Percentiles rank a stretch among this genome's conserved stretches.
phyloP scores from a whole-genome alignment of 1,139 yeast genomes.

The Suhomyces anneliseae region DNA sequence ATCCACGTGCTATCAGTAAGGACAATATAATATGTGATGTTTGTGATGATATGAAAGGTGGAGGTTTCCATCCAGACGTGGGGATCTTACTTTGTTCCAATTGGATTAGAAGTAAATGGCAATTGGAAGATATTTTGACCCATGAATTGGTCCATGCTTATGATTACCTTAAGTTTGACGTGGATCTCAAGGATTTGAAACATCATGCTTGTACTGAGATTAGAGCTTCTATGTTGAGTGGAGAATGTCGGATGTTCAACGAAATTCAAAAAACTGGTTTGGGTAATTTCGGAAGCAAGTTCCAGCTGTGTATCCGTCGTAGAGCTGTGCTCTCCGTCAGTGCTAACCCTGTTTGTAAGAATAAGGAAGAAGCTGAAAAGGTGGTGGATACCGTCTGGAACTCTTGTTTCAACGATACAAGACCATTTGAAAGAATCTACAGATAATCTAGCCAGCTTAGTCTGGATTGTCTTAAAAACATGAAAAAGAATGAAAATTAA shows the following conservation, averaged over 20 bases:
- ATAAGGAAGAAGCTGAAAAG: slow-evolving; percentile 69
- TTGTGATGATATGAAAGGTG: slow-evolving; percentile 86
- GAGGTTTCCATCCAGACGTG: slow-evolving; percentile 88
- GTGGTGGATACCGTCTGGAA: slow-evolving; percentile 88
- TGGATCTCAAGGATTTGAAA: slow-evolving; percentile 76
- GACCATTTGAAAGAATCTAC: slow-evolving; percentile 93
- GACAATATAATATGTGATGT: slow-evolving; percentile 71
- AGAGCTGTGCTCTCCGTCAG: slow-evolving; percentile 82
- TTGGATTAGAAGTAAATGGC: slow-evolving; percentile 73
- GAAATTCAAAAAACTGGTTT: slow-evolving; percentile 72
- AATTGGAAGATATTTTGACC: slow-evolving; percentile 84
- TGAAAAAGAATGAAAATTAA: no score
- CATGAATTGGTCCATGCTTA: slow-evolving; percentile 95
- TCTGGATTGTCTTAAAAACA: not conserved
- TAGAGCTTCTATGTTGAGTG: slow-evolving; percentile 88
- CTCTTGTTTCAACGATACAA: slow-evolving; percentile 89
- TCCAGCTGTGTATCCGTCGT: slow-evolving; percentile 86
- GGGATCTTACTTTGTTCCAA: slow-evolving; percentile 90
- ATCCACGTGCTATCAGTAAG: slow-evolving; percentile 13
- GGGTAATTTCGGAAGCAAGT: slow-evolving; percentile 71
- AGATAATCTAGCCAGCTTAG: slow-evolving; percentile 29
- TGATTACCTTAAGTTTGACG: slow-evolving; percentile 84
- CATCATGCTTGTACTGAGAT: slow-evolving; percentile 98
- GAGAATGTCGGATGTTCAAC: slow-evolving; percentile 90
- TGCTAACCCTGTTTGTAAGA: slow-evolving; percentile 81